Percentiles rank a stretch among this genome's conserved stretches.
Conservation (phyloP, 2,329 filamentous ascomycete species). For the Aspergillus sp. region DNA sequence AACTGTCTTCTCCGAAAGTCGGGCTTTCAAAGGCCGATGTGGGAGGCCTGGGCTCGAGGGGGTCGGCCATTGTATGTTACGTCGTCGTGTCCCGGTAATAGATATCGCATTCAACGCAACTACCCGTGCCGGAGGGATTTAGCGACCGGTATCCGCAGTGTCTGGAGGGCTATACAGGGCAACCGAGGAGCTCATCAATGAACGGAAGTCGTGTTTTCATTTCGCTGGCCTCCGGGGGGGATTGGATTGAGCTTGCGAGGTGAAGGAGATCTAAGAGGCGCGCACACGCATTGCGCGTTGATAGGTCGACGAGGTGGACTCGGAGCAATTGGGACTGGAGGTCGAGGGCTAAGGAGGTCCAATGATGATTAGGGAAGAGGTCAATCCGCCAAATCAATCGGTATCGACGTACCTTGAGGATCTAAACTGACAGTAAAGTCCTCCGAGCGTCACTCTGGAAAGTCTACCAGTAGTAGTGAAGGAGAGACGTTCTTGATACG, state of each 20-base stretch:
- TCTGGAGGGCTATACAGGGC: slow-evolving; percentile 9
- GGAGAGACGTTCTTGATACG: not conserved
- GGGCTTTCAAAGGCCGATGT: slow-evolving; percentile 73
- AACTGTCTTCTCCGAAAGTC: slow-evolving; percentile 81
- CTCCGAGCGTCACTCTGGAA: not conserved
- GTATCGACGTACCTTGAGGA: not conserved
- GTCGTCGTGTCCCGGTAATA: slow-evolving; percentile 2
- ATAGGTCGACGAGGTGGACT: slow-evolving; percentile 2
- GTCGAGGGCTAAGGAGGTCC: not conserved
- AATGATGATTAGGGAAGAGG: not conserved
- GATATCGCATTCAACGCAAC: slow-evolving; percentile 5
- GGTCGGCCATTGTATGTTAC: slow-evolving; percentile 29
- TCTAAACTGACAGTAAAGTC: not conserved
- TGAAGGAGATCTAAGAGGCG: not conserved
- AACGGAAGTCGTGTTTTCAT: slow-evolving; percentile 12
- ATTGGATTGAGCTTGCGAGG: slow-evolving; percentile 7
- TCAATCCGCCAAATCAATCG: not conserved
- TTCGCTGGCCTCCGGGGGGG: slow-evolving; percentile 7
- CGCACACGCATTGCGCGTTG: slow-evolving; percentile 14
- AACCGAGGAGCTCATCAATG: slow-evolving; percentile 8
- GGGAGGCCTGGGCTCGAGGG: slow-evolving; percentile 37
- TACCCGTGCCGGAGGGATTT: not conserved
- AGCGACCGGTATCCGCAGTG: not conserved
- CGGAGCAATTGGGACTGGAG: slow-evolving; percentile 2
- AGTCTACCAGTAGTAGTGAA: not conserved